Evolutionary conservation across 2,329 filamentous ascomycete species (phyloP).

Genomic region (Stemphylium vesicarium): DNA sequence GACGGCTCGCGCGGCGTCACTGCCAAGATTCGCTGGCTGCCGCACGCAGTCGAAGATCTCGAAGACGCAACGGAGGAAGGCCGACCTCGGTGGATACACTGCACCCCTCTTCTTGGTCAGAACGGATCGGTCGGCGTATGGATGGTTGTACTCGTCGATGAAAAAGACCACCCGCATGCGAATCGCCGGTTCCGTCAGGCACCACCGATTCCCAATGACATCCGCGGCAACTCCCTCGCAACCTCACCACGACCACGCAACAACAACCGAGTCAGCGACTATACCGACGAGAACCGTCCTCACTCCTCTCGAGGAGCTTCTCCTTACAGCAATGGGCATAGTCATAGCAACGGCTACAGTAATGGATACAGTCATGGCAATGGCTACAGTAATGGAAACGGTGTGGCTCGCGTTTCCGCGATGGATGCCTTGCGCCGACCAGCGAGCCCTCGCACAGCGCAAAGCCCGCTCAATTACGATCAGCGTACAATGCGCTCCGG

Average conservation of each 20-base stretch:
- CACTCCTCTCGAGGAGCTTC: background rate
- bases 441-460: constrained; percentile 10
- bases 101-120: constrained; percentile 72
- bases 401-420: constrained; percentile 7
- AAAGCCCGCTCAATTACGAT: constrained; percentile 9
- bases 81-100: constrained; percentile 76
- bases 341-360: background rate
- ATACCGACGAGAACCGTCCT: constrained; percentile 13
- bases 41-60: constrained; percentile 41
- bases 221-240: constrained; percentile 21
- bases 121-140: constrained; percentile 75
- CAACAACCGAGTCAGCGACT: constrained; percentile 9
- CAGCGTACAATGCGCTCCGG: constrained; percentile 19
- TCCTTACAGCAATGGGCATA: constrained; percentile 1
- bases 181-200: constrained; percentile 39
- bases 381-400: constrained; percentile 1
- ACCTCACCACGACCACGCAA: background rate
- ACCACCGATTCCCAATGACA: constrained; percentile 38
- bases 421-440: constrained; percentile 16
- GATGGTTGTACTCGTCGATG: constrained; percentile 78
- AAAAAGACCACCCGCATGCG: constrained; percentile 34
- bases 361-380: constrained; percentile 7
- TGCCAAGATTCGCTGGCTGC: constrained; percentile 74
- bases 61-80: constrained; percentile 61
- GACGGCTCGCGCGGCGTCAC: constrained; percentile 72